Evolutionary conservation across 1,284 basidiomycete genomes (phyloP).

Genomic region (Grifola frondosa): DNA sequence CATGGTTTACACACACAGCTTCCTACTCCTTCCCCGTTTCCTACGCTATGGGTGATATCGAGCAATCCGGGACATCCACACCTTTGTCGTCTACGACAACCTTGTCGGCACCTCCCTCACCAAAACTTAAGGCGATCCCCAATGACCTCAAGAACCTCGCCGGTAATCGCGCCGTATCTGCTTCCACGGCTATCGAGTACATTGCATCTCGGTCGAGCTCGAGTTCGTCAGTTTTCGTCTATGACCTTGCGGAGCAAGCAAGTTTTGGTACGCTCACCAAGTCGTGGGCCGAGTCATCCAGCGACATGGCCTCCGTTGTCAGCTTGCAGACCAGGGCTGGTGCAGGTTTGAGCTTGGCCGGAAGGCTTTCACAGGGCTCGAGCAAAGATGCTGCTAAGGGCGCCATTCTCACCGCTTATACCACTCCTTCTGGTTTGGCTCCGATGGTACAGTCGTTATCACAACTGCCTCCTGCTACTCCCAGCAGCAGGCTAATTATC

Average conservation of each 20-base stretch:
- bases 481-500: slow-evolving; percentile 67
- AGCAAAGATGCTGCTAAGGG: slow-evolving; percentile 60
- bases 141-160: slow-evolving; percentile 21
- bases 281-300: slow-evolving; percentile 45
- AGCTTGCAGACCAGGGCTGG: slow-evolving; percentile 85
- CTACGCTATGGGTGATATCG: slow-evolving; percentile 24
- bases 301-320: slow-evolving; percentile 55
- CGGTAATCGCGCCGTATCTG: slow-evolving; percentile 37
- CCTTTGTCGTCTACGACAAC: slow-evolving; percentile 35
- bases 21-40: slow-evolving; percentile 2
- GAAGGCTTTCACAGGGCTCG: slow-evolving; percentile 77
- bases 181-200: slow-evolving; percentile 67
- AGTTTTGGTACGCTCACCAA: slow-evolving; percentile 75
- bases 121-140: slow-evolving; percentile 24
- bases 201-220: slow-evolving; percentile 52
- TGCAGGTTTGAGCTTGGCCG: slow-evolving; percentile 81
- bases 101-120: slow-evolving; percentile 31
- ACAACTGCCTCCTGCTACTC: slow-evolving; percentile 60
- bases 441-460: slow-evolving; percentile 74
- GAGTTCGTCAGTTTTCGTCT: slow-evolving; percentile 73
- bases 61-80: slow-evolving; percentile 28
- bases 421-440: slow-evolving; percentile 73
- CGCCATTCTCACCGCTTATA: slow-evolving; percentile 71
- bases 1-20: slow-evolving; percentile 1
- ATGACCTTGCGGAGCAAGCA: slow-evolving; percentile 77